These are phyloP conservation scores for Ballota nigra DNA, from an alignment of 257 asterid species.

Conservation along the genomic window DNA sequence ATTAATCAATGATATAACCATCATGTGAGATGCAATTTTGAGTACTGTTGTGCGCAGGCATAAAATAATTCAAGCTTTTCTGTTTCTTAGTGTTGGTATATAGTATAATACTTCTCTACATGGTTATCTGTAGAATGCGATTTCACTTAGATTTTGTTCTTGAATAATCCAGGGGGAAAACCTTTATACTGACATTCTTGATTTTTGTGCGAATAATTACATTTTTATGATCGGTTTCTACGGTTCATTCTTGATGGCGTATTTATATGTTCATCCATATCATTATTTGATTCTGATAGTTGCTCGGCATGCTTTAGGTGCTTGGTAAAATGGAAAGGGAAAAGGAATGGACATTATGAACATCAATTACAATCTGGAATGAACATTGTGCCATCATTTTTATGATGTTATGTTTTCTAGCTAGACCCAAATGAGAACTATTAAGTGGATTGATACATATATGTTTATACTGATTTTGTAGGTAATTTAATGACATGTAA, in stretches of 20 bases:
- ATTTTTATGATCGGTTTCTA: neutral
- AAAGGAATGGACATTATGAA: too few relatives aligned
- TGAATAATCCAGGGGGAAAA: constrained; percentile 20
- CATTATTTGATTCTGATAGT: neutral
- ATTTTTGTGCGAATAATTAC: neutral
- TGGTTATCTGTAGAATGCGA: neutral
- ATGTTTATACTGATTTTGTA: too few relatives aligned
- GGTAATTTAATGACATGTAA: too few relatives aligned
- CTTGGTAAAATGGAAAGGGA: too few relatives aligned
- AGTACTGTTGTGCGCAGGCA: too few relatives aligned
- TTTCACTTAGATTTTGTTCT: neutral
- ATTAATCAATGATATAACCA: constrained; percentile 41
- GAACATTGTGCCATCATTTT: too few relatives aligned
- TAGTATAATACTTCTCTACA: neutral
- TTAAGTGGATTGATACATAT: too few relatives aligned
- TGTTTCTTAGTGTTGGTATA: constrained; percentile 18
- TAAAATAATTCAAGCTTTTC: neutral
- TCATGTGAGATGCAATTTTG: constrained; percentile 39
- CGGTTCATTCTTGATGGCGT: neutral
- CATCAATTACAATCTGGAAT: too few relatives aligned
- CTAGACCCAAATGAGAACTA: too few relatives aligned
- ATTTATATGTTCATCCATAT: neutral
- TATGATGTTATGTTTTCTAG: too few relatives aligned
- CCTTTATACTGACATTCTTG: neutral
- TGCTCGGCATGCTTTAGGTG: neutral